Conservation (phyloP, 2,329 filamentous ascomycete genomes). For the Apiospora koreana region DNA sequence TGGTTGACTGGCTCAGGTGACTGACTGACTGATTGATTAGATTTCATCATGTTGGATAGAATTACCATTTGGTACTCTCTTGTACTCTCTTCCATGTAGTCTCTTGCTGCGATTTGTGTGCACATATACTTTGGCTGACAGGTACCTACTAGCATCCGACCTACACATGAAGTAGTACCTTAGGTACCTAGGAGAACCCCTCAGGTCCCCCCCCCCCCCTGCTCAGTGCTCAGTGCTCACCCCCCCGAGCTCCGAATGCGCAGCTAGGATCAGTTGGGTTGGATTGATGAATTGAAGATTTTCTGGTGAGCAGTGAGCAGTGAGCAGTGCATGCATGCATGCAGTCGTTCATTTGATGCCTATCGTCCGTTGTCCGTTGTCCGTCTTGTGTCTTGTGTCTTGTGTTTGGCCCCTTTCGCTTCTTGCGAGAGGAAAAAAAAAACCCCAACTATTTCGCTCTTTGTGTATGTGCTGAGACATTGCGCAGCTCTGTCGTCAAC, state of each 20-base stretch:
- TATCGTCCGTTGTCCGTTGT: neutral
- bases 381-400: neutral
- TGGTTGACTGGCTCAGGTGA: no score
- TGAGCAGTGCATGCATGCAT: slow-evolving; percentile 5
- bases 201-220: neutral
- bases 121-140: neutral
- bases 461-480: neutral
- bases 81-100: no score
- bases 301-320: slow-evolving; percentile 7
- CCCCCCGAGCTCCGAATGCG: slow-evolving; percentile 4
- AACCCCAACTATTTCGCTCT: neutral
- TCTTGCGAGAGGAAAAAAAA: neutral
- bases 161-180: no score
- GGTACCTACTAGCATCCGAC: neutral
- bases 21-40: no score
- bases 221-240: no score
- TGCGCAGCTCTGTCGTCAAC: neutral
- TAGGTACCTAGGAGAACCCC: neutral
- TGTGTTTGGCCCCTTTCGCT: neutral
- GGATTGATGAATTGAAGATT: neutral
- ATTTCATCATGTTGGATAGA: no score
- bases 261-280: neutral
- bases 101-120: no score
- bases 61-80: no score
- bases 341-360: neutral